Evolutionary conservation across 768 basidiomycete species (phyloP).

Genomic region (Pleurotus sapidus): DNA sequence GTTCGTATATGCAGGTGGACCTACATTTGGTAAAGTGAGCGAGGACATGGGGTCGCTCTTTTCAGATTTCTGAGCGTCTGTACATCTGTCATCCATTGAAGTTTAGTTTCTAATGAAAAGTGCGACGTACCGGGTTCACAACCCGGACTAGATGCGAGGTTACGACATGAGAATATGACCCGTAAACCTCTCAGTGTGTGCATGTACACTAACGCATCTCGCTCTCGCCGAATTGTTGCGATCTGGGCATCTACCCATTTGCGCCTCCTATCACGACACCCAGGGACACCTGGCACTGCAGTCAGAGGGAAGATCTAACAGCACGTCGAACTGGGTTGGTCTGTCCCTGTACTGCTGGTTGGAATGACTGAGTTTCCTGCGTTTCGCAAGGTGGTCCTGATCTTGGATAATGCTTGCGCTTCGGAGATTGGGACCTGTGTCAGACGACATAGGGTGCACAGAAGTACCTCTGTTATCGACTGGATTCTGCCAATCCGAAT

Average conservation of each 20-base stretch:
- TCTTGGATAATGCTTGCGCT: neutral
- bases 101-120: too few relatives aligned
- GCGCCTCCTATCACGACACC: neutral
- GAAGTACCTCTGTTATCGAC: neutral
- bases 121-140: too few relatives aligned
- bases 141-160: neutral
- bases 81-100: too few relatives aligned
- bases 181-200: neutral
- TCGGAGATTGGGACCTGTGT: neutral
- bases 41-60: too few relatives aligned
- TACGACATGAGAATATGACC: neutral
- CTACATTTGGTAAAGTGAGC: too few relatives aligned
- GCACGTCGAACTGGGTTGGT: constrained; percentile 1
- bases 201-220: neutral
- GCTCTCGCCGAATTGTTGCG: neutral
- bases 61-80: too few relatives aligned
- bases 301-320: neutral
- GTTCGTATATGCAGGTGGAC: too few relatives aligned
- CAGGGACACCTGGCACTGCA: neutral
- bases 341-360: neutral
- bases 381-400: neutral
- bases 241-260: constrained; percentile 1
- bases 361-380: neutral
- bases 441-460: neutral
- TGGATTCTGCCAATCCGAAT: too few relatives aligned